phyloP scores from a whole-genome alignment of 2,329 filamentous ascomycete genomes.

The Ceratocystis albifundus region DNA sequence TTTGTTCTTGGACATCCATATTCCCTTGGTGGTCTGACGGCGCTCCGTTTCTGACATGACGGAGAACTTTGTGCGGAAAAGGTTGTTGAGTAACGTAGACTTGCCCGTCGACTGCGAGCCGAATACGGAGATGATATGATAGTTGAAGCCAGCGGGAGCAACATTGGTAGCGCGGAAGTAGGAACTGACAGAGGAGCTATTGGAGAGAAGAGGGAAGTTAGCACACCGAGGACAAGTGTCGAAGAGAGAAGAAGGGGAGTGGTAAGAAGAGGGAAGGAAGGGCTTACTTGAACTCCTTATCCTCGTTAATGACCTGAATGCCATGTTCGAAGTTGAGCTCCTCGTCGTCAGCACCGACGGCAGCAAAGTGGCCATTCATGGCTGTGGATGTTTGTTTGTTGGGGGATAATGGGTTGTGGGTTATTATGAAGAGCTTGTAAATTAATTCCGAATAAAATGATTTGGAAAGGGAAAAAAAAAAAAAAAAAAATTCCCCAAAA shows the following conservation, averaged over 20 bases:
- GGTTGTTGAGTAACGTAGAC: slow-evolving; percentile 87
- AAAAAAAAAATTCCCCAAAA: slow-evolving; percentile 14
- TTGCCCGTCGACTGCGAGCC: slow-evolving; percentile 98
- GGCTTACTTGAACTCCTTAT: slow-evolving; percentile 84
- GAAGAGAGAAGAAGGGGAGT: background rate
- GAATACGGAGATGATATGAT: slow-evolving; percentile 97
- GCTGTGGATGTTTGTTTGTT: background rate
- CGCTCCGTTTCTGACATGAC: slow-evolving; percentile 95
- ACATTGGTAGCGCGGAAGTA: slow-evolving; percentile 74
- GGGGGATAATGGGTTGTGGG: no score
- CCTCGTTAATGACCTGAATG: slow-evolving; percentile 84
- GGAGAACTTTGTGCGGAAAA: slow-evolving; percentile 91
- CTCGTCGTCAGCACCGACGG: slow-evolving; percentile 53
- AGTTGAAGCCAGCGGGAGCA: slow-evolving; percentile 89
- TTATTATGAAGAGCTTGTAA: no score
- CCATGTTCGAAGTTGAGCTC: slow-evolving; percentile 74
- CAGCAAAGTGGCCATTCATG: slow-evolving; percentile 74
- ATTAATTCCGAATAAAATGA: background rate
- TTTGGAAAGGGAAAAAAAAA: background rate
- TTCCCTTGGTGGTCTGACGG: slow-evolving; percentile 95
- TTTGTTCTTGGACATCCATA: slow-evolving; percentile 99
- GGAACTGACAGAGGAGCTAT: slow-evolving; percentile 61
- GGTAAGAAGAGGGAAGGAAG: slow-evolving; percentile 13
- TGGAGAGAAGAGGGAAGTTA: slow-evolving; percentile 23
- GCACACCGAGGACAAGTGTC: slow-evolving; percentile 16